A percentile compares a stretch with the other conserved stretches of the same genome.
Evolutionary conservation across 805 yeast species (phyloP).

Genomic region (Pichia rugopelliculosa): DNA sequence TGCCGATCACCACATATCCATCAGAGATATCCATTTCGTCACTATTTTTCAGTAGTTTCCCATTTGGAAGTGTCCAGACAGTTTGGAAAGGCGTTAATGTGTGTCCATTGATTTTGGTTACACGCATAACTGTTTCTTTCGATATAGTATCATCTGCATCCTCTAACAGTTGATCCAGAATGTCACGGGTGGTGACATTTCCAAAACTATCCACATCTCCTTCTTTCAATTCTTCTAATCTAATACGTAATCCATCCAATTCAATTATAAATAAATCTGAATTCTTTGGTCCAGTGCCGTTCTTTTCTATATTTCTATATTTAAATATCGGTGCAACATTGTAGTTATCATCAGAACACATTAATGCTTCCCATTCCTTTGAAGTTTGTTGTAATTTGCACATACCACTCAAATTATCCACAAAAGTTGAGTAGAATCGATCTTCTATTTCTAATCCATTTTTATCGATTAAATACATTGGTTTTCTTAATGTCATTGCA

Average conservation of each 20-base stretch:
- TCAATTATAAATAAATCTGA: slow-evolving; percentile 35
- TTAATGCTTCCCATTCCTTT: slow-evolving; percentile 10
- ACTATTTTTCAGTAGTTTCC: background rate
- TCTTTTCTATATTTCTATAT: background rate
- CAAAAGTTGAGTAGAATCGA: slow-evolving; percentile 28
- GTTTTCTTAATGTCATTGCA: slow-evolving; percentile 35
- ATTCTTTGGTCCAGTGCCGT: background rate
- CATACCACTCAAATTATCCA: slow-evolving; percentile 7
- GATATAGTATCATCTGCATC: background rate
- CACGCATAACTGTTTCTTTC: background rate
- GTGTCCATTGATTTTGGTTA: background rate
- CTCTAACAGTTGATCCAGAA: background rate
- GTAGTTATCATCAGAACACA: slow-evolving; percentile 3
- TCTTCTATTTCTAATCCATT: slow-evolving; percentile 23
- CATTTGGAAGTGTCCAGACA: background rate
- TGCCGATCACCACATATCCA: background rate
- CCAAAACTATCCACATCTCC: slow-evolving; percentile 37
- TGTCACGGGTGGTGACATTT: slow-evolving; percentile 24
- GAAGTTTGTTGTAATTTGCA: slow-evolving; percentile 6
- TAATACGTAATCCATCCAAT: slow-evolving; percentile 36
- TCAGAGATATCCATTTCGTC: background rate
- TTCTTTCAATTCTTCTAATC: slow-evolving; percentile 37
- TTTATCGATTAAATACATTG: slow-evolving; percentile 26
- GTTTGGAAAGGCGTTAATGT: background rate
- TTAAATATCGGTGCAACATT: slow-evolving; percentile 2